Percentiles rank a stretch among this genome's conserved stretches.
phyloP scores from a whole-genome alignment of 1,284 basidiomycete species.

The Ceratobasidium papillatum region DNA sequence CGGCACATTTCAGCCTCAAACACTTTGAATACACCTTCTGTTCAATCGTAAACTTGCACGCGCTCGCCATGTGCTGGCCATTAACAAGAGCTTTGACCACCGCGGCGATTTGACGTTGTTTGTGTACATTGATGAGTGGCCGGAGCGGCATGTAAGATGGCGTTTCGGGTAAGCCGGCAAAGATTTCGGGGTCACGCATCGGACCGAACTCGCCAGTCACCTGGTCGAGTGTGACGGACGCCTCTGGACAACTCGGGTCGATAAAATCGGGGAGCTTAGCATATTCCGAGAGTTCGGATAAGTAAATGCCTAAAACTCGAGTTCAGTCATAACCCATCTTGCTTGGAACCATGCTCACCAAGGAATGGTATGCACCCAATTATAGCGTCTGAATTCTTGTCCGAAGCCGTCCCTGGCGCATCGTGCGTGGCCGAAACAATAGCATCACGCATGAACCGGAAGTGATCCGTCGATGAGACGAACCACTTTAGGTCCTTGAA shows the following conservation, averaged over 20 bases:
- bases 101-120: slow-evolving; percentile 79
- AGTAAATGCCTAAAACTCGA: slow-evolving; percentile 68
- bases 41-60: slow-evolving; percentile 71
- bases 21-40: slow-evolving; percentile 78
- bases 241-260: slow-evolving; percentile 80
- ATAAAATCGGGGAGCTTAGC: slow-evolving; percentile 79
- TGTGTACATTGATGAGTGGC: slow-evolving; percentile 87
- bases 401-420: neutral
- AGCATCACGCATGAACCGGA: slow-evolving; percentile 74
- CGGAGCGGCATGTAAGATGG: slow-evolving; percentile 80
- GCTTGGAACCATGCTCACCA: slow-evolving; percentile 58
- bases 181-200: slow-evolving; percentile 78
- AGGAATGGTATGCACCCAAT: slow-evolving; percentile 79
- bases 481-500: slow-evolving; percentile 79
- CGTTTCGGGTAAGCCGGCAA: slow-evolving; percentile 71
- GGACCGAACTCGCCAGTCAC: slow-evolving; percentile 68
- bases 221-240: slow-evolving; percentile 70
- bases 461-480: slow-evolving; percentile 73
- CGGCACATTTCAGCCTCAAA: slow-evolving; percentile 71
- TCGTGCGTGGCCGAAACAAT: slow-evolving; percentile 52
- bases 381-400: neutral
- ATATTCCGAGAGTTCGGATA: slow-evolving; percentile 73
- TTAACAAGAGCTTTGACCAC: slow-evolving; percentile 79
- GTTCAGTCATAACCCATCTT: slow-evolving; percentile 32
- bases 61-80: slow-evolving; percentile 80